Percentiles rank a stretch among this genome's conserved stretches.
phyloP scores from a whole-genome alignment of 345 rosid genomes.

The Adansonia digitata region DNA sequence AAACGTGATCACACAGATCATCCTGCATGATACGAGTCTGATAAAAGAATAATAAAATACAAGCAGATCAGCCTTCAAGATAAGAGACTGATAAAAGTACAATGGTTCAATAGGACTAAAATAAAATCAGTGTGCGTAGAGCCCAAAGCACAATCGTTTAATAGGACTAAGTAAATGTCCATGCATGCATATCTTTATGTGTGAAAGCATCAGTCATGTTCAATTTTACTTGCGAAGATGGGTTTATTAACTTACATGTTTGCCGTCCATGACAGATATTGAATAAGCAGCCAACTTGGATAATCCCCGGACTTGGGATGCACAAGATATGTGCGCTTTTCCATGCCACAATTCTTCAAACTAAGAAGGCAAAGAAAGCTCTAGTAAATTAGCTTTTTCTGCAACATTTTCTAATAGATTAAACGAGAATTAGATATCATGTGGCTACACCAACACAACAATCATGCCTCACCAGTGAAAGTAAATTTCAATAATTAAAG shows the following conservation, averaged over 20 bases:
- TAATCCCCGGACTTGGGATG: constrained; percentile 42
- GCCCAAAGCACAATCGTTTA: neutral
- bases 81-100: constrained; percentile 32
- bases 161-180: neutral
- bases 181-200: neutral
- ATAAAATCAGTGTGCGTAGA: neutral
- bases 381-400: neutral
- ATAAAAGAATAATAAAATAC: neutral
- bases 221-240: neutral
- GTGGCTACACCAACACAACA: neutral
- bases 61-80: constrained; percentile 36
- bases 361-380: constrained; percentile 22
- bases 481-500: neutral
- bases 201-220: neutral
- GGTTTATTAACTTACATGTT: constrained; percentile 37
- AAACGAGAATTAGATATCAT: neutral
- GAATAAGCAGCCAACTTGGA: constrained; percentile 55
- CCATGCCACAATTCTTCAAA: constrained; percentile 50
- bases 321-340: constrained; percentile 57
- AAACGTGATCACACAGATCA: constrained; percentile 55
- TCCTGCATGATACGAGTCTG: constrained; percentile 52
- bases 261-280: constrained; percentile 46
- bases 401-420: neutral
- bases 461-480: neutral
- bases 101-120: neutral